A percentile compares a stretch with the other conserved stretches of the same genome.
These are phyloP conservation scores for Lathyrus aphaca DNA, from an alignment of 306 rosid species.

Conservation along the genomic window DNA sequence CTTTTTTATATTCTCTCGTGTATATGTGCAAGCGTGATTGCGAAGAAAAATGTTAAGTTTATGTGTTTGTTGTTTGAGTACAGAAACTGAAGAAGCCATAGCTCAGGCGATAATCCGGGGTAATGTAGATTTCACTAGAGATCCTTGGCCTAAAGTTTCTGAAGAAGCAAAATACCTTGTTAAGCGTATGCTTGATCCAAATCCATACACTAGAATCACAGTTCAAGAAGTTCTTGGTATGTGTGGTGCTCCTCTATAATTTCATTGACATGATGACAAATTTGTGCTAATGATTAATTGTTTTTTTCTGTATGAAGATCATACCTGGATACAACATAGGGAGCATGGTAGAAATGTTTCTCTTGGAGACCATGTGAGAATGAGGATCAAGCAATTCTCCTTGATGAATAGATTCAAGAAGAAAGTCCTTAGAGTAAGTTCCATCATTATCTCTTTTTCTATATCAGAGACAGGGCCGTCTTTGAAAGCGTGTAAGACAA, in stretches of 20 bases:
- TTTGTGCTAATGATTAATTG: constrained; percentile 36
- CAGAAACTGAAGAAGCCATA: constrained; percentile 94
- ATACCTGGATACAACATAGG: constrained; percentile 75
- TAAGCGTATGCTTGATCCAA: constrained; percentile 80
- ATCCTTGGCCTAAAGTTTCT: constrained; percentile 92
- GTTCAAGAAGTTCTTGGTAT: constrained; percentile 88
- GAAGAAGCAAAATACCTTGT: constrained; percentile 79
- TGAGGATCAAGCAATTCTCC: constrained; percentile 87
- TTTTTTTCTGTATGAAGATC: constrained; percentile 56
- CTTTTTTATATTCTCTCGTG: background rate
- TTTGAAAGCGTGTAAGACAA: too few species aligned
- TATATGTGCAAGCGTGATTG: background rate
- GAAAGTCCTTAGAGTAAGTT: constrained; percentile 89
- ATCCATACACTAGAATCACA: constrained; percentile 70
- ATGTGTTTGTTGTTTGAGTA: constrained; percentile 6
- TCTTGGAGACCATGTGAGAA: constrained; percentile 80
- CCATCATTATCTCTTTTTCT: background rate
- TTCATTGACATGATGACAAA: constrained; percentile 2
- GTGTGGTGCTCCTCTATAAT: constrained; percentile 29
- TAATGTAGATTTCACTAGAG: constrained; percentile 68
- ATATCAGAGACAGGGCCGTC: background rate
- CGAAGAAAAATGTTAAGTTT: background rate
- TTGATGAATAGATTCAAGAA: constrained; percentile 92
- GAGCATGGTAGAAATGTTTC: constrained; percentile 59
- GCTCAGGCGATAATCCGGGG: constrained; percentile 86